Evolutionary conservation across 257 asterid genomes (phyloP).

Genomic region (Solanum chilense): DNA sequence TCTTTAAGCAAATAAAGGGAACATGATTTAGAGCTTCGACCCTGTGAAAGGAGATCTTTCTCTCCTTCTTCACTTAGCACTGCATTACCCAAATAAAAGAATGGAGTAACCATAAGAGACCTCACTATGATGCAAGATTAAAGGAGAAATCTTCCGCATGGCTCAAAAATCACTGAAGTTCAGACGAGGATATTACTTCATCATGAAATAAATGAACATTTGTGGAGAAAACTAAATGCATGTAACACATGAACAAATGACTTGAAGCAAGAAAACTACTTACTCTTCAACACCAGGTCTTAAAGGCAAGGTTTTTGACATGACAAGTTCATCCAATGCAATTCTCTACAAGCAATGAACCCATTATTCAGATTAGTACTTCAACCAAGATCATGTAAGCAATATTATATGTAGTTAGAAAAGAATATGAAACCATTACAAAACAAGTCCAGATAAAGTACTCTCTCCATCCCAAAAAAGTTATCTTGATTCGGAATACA

Average conservation of each 20-base stretch:
- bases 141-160: not conserved
- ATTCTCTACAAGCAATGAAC: conserved; percentile 58
- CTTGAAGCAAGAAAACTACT: conserved; percentile 17
- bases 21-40: not conserved
- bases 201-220: not conserved
- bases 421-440: not conserved
- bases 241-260: not conserved
- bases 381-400: not conserved
- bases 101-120: not conserved
- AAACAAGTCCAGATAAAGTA: not conserved
- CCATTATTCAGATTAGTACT: conserved; percentile 10
- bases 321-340: conserved; percentile 77
- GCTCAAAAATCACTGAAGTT: not conserved
- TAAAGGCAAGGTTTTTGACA: conserved; percentile 52
- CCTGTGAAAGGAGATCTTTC: not conserved
- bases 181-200: not conserved
- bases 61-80: not conserved
- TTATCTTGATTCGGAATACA: not conserved
- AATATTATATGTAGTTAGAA: not conserved
- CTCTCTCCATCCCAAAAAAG: not conserved
- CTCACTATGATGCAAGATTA: not conserved
- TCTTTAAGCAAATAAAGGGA: not conserved
- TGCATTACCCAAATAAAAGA: not conserved
- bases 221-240: not conserved
- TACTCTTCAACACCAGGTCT: conserved; percentile 87